Evolutionary conservation across 2,329 filamentous ascomycete genomes (phyloP), one percentile per base, ranked within the genome.

Genomic region (Aureobasidium sp.): DNA sequence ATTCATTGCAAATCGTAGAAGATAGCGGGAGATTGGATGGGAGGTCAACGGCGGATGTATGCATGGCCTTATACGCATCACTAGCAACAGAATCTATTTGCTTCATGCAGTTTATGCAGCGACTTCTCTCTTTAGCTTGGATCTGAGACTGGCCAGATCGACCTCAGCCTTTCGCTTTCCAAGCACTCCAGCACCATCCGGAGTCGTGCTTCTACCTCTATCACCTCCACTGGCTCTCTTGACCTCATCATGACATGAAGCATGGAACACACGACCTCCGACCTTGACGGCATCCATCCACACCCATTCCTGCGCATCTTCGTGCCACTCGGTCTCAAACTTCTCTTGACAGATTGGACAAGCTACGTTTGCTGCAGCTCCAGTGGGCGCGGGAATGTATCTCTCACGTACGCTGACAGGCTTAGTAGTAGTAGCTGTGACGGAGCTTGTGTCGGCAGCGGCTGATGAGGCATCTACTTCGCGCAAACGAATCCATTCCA

Each of bases 271-370:
- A 65, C 90, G 86, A 62, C 82, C 85, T 39, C 89, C 89, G 34
- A 95, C 84, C 66, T 87, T 83, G 56, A 89, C 81, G 0, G 93
- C 90, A 74, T 99, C 93, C 74, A 91, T 87, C 90, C 94, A 97
- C 44, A 99, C 93, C 83, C 92, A 97, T 71, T 99, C 93, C 74
- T 97, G 92, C 20, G 89, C 89, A 65, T 95, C 91, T 69, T 95
- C 91, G 7, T 93, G 86, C 88, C 92, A 97, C 66, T 89, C 88
- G 67, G 89, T 91, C 76, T 95, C 89, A 69, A 99, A 97, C 67
- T 89, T 88, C 72, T 99, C 94, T 73, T 96, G 92, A 73, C 94
- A 97, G 68, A 99, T 96, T 1, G 92, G 91, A 71, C 94, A 99
- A 1, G 89, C 83, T 17, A 85, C 88, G 71, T 91, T 92, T 29